A percentile compares a stretch with the other conserved stretches of the same genome.
Evolutionary conservation across 768 basidiomycete species (phyloP).

Genomic region (Panellus pusillus): DNA sequence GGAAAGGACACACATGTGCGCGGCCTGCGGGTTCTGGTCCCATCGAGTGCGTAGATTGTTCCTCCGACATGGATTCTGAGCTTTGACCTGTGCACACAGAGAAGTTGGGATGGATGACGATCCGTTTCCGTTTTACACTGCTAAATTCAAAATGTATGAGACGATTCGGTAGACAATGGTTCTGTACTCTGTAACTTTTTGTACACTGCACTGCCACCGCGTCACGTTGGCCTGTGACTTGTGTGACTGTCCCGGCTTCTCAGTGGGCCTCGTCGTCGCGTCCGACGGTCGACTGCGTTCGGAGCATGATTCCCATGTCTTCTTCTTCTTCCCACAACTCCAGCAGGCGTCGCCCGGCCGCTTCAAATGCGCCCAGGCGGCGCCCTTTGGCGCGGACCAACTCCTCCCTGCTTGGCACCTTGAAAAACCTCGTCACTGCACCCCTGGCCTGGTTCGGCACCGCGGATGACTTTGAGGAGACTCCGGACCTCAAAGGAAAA

Average conservation of each 20-base stretch:
- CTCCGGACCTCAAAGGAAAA: conserved; percentile 53
- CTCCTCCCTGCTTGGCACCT: conserved; percentile 58
- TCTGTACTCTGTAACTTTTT: neutral
- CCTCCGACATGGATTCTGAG: neutral
- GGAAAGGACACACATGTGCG: conserved; percentile 99
- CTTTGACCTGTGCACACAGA: conserved; percentile 25
- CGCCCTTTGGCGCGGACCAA: conserved; percentile 49
- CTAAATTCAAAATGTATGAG: conserved; percentile 75
- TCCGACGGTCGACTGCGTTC: neutral
- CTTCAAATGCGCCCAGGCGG: conserved; percentile 17
- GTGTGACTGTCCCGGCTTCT: neutral
- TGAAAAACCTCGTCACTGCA: conserved; percentile 67
- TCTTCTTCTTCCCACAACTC: conserved; percentile 29
- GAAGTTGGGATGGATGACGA: conserved; percentile 60
- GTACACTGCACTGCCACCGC: neutral
- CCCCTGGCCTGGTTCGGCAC: conserved; percentile 57
- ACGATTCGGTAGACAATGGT: conserved; percentile 57
- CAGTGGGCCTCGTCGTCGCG: neutral
- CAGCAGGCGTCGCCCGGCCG: conserved; percentile 13
- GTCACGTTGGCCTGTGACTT: neutral
- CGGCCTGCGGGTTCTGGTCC: conserved; percentile 84
- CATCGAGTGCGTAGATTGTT: conserved; percentile 52
- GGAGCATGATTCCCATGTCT: conserved; percentile 14
- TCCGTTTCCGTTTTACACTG: conserved; percentile 66
- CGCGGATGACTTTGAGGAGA: conserved; percentile 48